These are phyloP conservation scores for Cudoniella acicularis DNA, from an alignment of 495 filamentous ascomycete genomes.

Conservation along the genomic window DNA sequence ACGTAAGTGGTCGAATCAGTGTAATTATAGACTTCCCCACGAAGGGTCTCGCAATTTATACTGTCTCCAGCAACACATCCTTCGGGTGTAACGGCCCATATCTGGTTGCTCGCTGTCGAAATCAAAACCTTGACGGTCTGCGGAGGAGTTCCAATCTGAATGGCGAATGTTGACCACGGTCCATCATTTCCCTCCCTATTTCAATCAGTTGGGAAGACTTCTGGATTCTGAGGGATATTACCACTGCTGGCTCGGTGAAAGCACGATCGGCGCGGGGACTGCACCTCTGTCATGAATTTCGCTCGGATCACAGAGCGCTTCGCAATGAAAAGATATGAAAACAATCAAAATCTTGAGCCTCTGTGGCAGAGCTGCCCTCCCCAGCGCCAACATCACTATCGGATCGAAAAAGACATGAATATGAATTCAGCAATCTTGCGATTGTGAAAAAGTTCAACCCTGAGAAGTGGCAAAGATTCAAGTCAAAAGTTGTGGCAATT, in stretches of 20 bases:
- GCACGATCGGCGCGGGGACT: slow-evolving; percentile 27
- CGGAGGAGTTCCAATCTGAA: slow-evolving; percentile 33
- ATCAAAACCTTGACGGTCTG: slow-evolving; percentile 33
- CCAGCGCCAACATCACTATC: background rate
- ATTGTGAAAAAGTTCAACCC: background rate
- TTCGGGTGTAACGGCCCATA: slow-evolving; percentile 32
- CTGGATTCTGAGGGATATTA: slow-evolving; percentile 10
- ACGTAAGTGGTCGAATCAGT: slow-evolving; percentile 13
- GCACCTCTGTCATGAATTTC: background rate
- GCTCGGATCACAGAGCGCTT: background rate
- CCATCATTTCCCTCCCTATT: slow-evolving; percentile 40
- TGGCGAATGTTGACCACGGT: slow-evolving; percentile 33
- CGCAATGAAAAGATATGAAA: background rate
- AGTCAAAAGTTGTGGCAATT: too few species aligned
- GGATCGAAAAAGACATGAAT: too few species aligned
- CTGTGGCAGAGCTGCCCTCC: background rate
- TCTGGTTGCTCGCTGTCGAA: slow-evolving; percentile 28
- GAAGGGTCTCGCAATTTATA: slow-evolving; percentile 23
- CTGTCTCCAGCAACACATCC: slow-evolving; percentile 32
- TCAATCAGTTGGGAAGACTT: background rate
- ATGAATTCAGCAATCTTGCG: background rate
- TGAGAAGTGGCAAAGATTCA: background rate
- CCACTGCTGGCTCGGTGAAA: slow-evolving; percentile 30
- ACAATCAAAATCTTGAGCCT: background rate
- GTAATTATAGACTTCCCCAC: slow-evolving; percentile 28